A percentile compares a stretch with the other conserved stretches of the same genome.
Conservation (phyloP, 441 rosid genomes). For the Mallotus repandus region DNA sequence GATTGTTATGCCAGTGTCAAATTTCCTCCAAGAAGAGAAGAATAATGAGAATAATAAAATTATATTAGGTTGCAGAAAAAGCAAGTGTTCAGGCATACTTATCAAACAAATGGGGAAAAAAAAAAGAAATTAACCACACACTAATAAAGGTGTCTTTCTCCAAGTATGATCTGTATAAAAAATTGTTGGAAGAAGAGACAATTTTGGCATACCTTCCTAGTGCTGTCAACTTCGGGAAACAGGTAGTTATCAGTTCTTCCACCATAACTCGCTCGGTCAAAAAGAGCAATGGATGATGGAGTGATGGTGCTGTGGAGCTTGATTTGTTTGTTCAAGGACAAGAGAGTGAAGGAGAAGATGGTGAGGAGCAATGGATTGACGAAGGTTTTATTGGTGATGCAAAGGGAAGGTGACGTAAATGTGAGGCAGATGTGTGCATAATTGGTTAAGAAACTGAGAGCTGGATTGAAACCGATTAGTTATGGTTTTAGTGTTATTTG, state of each 20-base stretch:
- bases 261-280: no score
- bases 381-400: no score
- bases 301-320: no score
- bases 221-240: slow-evolving; percentile 97
- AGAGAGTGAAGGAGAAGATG: no score
- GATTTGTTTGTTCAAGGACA: no score
- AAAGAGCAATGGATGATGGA: no score
- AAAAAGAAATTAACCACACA: background rate
- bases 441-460: no score
- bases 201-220: slow-evolving; percentile 70
- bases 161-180: background rate
- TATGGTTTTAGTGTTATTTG: no score
- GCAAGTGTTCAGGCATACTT: background rate
- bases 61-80: background rate
- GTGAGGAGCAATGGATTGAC: no score
- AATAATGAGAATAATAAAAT: background rate
- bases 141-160: background rate
- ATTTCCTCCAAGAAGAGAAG: slow-evolving; percentile 6
- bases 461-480: no score
- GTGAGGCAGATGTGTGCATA: no score
- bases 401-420: no score
- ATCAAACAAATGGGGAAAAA: background rate
- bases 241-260: slow-evolving; percentile 58
- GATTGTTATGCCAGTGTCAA: background rate
- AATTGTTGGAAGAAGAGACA: background rate